phyloP scores from a whole-genome alignment of 768 basidiomycete genomes.

The Floccularia luteovirens region DNA sequence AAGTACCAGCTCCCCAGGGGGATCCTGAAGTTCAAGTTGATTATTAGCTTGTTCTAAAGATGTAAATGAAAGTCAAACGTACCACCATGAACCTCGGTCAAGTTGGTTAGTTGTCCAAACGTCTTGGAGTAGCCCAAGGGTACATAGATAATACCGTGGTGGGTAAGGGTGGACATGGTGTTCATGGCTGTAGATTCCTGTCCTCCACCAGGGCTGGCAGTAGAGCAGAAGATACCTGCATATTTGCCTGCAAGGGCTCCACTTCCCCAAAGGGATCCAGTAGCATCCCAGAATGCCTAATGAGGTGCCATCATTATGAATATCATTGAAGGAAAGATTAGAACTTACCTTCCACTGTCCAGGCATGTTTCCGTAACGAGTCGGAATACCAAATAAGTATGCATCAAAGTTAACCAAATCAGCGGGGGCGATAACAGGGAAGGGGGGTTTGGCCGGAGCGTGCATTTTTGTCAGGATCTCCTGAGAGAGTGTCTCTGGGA shows the following conservation, averaged over 20 bases:
- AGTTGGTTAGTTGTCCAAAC: conserved; percentile 23
- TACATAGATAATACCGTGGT: conserved; percentile 49
- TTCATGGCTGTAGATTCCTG: conserved; percentile 49
- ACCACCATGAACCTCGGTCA: conserved; percentile 57
- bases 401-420: conserved; percentile 57
- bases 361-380: conserved; percentile 76
- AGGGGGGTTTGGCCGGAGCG: conserved; percentile 63
- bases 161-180: conserved; percentile 44
- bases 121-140: conserved; percentile 26
- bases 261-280: conserved; percentile 52
- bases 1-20: conserved; percentile 77
- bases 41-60: conserved; percentile 6
- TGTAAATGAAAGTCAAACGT: conserved; percentile 13
- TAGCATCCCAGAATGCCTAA: conserved; percentile 73
- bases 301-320: neutral
- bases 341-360: conserved; percentile 65
- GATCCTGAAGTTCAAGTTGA: conserved; percentile 35
- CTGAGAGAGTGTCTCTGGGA: conserved; percentile 70
- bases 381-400: conserved; percentile 70
- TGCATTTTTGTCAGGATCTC: conserved; percentile 64
- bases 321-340: neutral
- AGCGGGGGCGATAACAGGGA: conserved; percentile 56
- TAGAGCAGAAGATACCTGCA: conserved; percentile 61
- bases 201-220: conserved; percentile 62
- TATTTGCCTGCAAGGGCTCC: conserved; percentile 63